Percentiles rank a stretch among this genome's conserved stretches.
Evolutionary conservation across 1,284 basidiomycete species (phyloP).

Genomic region (Papiliotrema terrestris): DNA sequence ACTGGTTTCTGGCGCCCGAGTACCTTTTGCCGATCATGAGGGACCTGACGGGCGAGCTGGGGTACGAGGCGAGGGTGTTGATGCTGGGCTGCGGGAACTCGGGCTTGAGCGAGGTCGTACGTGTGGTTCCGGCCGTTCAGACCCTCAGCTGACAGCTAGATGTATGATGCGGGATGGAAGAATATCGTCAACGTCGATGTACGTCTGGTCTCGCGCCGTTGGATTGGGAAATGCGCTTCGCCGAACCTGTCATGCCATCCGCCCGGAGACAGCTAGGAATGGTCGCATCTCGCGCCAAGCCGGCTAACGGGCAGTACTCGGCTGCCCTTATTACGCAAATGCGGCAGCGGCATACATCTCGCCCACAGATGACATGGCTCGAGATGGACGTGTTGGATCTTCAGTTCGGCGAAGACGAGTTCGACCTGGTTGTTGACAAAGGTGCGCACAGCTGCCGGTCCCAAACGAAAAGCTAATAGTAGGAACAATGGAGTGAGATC

Average conservation of each 20-base stretch:
- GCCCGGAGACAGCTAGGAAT: background rate
- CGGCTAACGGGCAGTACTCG: conserved; percentile 61
- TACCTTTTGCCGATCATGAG: conserved; percentile 45
- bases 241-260: too few relatives aligned
- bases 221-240: too few relatives aligned
- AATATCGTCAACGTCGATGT: conserved; percentile 84
- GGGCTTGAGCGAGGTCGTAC: conserved; percentile 53
- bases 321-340: conserved; percentile 75
- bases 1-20: conserved; percentile 56
- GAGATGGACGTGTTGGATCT: conserved; percentile 83
- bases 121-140: conserved; percentile 3
- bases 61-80: conserved; percentile 64
- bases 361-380: conserved; percentile 78
- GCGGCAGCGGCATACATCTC: conserved; percentile 58
- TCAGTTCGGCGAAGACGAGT: conserved; percentile 62
- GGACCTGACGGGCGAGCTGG: conserved; percentile 25
- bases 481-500: conserved; percentile 73
- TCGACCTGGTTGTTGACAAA: conserved; percentile 89
- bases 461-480: background rate
- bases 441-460: conserved; percentile 51
- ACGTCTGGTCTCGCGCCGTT: conserved; percentile 30
- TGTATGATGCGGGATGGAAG: conserved; percentile 85
- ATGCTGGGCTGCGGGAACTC: conserved; percentile 93
- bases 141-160: conserved; percentile 51
- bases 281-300: background rate